Base-by-base conservation (phyloP, 352 stramenopile species). In the Phytophthora ramorum region DNA sequence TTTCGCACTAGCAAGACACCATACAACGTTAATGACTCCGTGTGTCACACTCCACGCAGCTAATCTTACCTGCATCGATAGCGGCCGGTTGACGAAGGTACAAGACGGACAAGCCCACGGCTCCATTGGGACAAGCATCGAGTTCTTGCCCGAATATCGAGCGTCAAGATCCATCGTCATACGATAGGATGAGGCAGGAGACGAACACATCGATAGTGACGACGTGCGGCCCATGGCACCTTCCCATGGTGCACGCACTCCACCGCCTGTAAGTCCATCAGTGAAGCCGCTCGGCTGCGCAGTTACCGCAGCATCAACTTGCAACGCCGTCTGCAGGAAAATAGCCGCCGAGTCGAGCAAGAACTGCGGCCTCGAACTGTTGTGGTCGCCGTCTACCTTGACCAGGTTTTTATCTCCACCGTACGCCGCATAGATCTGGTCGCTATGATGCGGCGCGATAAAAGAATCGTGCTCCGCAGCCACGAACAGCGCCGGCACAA, bases 351-450 rank as follows among this genome's bases (percentile, higher is more conserved):
- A 98, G 74, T 99, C 95, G 52, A 98, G 88, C 45, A 99, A 83
- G 66, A 98, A 99, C 40, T 95, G 88, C 8, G 97, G 97, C 6
- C 98, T 81, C 22, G 93, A 85, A 35, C 81, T 98, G 76, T 99
- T 99, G 81, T 99, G 98, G 75, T 99, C 97, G 35, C 97, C 97
- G 48, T 98, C 88, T 5, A 99, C 97, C 51, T 99, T 92, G 10
- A 99, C 95, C 3, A 99, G 72, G 67, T 99, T 99, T 72, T 99
- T 99, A 79, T 99, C 97, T 13, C 97, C 98, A 1, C 92, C 97
- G 68, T 99, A 99, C 43, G 87, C 82, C 14, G 73, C 85, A 73
- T 79, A 93, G 12, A 94, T 76, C 56, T 87, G 75, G 38, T 92
- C 82, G 47, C 85, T 95, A 58, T 98, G 93, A 51, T 97, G 87